Conservation (phyloP, 257 asterid genomes). For the Nicotiana noctiflora region DNA sequence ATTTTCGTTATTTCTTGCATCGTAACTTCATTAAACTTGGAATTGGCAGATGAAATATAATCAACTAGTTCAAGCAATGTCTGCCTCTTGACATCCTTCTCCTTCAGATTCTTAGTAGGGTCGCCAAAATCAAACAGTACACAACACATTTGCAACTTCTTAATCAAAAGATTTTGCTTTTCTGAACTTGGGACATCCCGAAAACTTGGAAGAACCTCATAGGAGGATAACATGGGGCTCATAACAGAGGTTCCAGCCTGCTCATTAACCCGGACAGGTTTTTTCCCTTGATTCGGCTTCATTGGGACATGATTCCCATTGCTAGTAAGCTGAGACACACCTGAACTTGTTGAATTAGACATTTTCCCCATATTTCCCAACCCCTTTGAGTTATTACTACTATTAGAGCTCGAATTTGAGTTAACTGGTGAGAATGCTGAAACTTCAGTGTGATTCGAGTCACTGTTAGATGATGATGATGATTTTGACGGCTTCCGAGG, state of each 20-base stretch:
- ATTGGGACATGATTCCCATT: constrained; percentile 21
- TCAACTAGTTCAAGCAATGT: constrained; percentile 50
- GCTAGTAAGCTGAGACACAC: constrained; percentile 18
- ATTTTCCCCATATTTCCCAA: constrained; percentile 1
- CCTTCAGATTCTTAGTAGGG: constrained; percentile 30
- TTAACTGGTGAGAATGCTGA: constrained; percentile 8
- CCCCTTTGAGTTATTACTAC: constrained; percentile 3
- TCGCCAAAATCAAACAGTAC: constrained; percentile 50
- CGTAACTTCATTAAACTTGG: constrained; percentile 39
- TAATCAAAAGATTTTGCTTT: constrained; percentile 36
- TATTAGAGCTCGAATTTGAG: constrained; percentile 1
- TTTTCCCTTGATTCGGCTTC: constrained; percentile 16
- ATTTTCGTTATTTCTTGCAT: constrained; percentile 49
- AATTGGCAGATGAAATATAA: constrained; percentile 31
- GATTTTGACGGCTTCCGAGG: constrained; percentile 17
- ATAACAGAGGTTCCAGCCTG: constrained; percentile 19
- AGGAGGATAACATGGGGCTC: constrained; percentile 22
- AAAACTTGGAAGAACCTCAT: constrained; percentile 38
- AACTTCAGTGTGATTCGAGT: neutral
- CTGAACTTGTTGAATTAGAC: constrained; percentile 10
- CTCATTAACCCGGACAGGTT: neutral
- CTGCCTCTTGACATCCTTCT: constrained; percentile 49
- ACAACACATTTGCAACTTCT: constrained; percentile 42
- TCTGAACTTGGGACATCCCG: constrained; percentile 39
- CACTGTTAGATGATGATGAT: constrained; percentile 1